These are phyloP conservation scores for Chondrus crispus DNA, from an alignment of 23 red algal genomes.

Conservation along the genomic window DNA sequence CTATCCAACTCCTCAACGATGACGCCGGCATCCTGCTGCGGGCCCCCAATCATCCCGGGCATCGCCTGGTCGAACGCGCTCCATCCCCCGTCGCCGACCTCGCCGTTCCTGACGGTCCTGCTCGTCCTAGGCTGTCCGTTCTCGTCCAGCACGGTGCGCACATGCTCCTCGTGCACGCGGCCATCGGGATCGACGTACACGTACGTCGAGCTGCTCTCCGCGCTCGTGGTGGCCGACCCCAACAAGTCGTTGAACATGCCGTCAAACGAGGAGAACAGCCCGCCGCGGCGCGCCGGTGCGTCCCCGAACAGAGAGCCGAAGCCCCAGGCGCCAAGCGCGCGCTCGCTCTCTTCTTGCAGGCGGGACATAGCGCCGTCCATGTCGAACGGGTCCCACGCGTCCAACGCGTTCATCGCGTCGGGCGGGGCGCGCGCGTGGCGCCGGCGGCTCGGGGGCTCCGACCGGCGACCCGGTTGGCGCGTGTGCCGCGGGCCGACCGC, in stretches of 20 bases:
- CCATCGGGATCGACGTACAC: conserved; percentile 50
- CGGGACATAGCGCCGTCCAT: conserved; percentile 9
- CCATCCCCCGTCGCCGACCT: background rate
- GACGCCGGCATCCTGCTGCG: background rate
- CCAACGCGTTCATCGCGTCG: background rate
- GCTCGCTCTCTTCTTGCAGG: background rate
- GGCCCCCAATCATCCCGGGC: background rate
- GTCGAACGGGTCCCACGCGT: background rate
- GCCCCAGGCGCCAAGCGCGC: background rate
- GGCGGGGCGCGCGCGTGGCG: background rate
- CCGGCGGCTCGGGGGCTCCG: background rate
- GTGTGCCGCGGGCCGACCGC: conserved; percentile 8
- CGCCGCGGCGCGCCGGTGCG: background rate
- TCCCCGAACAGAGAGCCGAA: conserved; percentile 35
- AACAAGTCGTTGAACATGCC: conserved; percentile 24
- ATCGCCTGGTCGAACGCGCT: background rate
- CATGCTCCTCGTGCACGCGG: conserved; percentile 30
- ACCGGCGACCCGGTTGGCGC: background rate
- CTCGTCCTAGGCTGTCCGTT: conserved; percentile 19
- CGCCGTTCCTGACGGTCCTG: conserved; percentile 31
- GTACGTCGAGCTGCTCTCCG: background rate
- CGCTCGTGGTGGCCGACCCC: background rate
- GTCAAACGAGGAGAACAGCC: conserved; percentile 34
- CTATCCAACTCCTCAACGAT: conserved; percentile 54
- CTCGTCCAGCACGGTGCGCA: conserved; percentile 10